Percentiles rank a stretch among this genome's conserved stretches.
phyloP scores from a whole-genome alignment of 1,284 basidiomycete species.

The Ceratobasidium sp. region DNA sequence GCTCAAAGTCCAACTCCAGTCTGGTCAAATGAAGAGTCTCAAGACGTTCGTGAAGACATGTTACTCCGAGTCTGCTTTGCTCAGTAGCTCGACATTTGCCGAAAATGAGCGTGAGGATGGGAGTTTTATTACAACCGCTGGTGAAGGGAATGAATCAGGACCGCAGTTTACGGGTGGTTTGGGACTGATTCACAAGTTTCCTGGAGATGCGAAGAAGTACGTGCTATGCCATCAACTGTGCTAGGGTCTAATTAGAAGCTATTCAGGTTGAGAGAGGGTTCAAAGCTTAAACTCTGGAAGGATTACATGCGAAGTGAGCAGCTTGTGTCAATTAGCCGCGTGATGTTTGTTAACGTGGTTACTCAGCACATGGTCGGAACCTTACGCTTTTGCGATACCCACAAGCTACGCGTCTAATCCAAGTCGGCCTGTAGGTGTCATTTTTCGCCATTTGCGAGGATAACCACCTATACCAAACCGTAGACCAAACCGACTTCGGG shows the following conservation, averaged over 20 bases:
- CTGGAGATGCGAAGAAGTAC: constrained; percentile 92
- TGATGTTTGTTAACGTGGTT: constrained; percentile 22
- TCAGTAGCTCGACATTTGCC: constrained; percentile 64
- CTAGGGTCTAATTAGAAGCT: constrained; percentile 5
- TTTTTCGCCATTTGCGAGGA: background rate
- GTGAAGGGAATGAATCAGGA: constrained; percentile 67
- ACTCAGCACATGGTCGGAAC: constrained; percentile 84
- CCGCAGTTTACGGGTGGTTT: constrained; percentile 84
- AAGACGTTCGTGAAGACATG: constrained; percentile 93
- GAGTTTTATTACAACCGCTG: constrained; percentile 63
- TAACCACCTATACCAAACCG: background rate
- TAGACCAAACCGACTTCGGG: constrained; percentile 88
- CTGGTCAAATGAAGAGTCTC: constrained; percentile 92
- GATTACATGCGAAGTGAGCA: constrained; percentile 83
- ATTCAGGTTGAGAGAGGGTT: constrained; percentile 88
- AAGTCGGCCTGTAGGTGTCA: constrained; percentile 79
- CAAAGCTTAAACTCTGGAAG: constrained; percentile 97
- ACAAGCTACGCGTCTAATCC: constrained; percentile 94
- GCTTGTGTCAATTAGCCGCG: background rate
- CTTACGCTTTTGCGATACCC: constrained; percentile 95
- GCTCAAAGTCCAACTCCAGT: constrained; percentile 87
- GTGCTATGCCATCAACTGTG: constrained; percentile 51
- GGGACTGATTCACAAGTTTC: constrained; percentile 90
- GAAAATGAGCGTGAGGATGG: constrained; percentile 77
- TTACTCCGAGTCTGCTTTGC: constrained; percentile 93